phyloP scores from a whole-genome alignment of 129 eudicot species.

The Lactuca sativa region DNA sequence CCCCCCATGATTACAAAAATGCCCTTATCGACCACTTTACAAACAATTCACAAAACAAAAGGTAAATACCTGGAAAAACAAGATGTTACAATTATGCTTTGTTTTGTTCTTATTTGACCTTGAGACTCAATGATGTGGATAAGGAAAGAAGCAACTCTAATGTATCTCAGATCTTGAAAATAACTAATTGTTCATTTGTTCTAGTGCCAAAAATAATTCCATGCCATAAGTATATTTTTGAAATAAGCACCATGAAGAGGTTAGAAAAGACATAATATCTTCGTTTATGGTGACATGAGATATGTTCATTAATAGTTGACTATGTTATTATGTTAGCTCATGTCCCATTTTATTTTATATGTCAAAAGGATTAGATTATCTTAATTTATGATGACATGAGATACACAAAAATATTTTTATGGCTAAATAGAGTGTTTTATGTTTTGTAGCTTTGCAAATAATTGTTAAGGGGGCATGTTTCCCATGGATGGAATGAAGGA shows the following conservation, averaged over 20 bases:
- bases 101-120: constrained; percentile 89
- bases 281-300: neutral
- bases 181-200: constrained; percentile 79
- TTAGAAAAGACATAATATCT: too few species aligned
- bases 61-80: too few species aligned
- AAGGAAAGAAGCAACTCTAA: constrained; percentile 85
- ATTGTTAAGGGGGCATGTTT: constrained; percentile 72
- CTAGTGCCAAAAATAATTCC: constrained; percentile 78
- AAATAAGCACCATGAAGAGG: neutral
- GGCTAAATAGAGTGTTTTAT: neutral
- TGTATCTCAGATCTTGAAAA: constrained; percentile 71
- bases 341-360: too few species aligned
- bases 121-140: constrained; percentile 82
- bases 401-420: too few species aligned
- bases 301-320: too few species aligned
- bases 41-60: too few species aligned
- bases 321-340: too few species aligned
- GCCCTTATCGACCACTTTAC: too few species aligned
- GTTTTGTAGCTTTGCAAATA: constrained; percentile 68
- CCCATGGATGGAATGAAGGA: constrained; percentile 93
- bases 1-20: too few species aligned
- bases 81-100: constrained; percentile 46
- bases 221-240: constrained; percentile 75
- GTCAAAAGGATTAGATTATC: too few species aligned
- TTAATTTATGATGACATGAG: too few species aligned